Conservation (phyloP, 208 protist genomes). For the Trypanosoma avium region DNA sequence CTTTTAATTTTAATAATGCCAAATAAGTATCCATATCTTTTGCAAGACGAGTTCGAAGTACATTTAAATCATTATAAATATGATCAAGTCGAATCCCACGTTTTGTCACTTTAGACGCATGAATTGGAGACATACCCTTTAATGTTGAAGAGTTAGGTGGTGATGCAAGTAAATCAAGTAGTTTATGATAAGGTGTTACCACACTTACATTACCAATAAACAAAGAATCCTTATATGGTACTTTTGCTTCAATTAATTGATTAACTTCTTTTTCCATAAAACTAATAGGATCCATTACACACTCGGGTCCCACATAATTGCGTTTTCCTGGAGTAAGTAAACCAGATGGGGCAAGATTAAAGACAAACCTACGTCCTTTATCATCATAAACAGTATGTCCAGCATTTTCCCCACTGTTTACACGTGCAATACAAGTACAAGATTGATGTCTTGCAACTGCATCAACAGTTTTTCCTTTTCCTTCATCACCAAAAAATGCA, state of each 20-base stretch:
- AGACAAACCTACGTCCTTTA: conserved; percentile 82
- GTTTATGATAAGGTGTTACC: conserved; percentile 92
- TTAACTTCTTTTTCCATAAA: conserved; percentile 90
- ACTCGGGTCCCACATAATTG: conserved; percentile 89
- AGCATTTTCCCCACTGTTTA: conserved; percentile 92
- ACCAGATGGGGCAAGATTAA: conserved; percentile 90
- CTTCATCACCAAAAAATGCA: conserved; percentile 92
- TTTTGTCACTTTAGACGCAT: conserved; percentile 90
- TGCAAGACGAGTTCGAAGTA: conserved; percentile 53
- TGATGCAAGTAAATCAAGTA: conserved; percentile 84
- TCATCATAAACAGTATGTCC: conserved; percentile 90
- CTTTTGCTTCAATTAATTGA: conserved; percentile 79
- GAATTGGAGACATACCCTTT: conserved; percentile 90
- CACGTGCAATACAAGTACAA: conserved; percentile 85
- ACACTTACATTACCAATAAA: conserved; percentile 90
- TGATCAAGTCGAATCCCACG: conserved; percentile 90
- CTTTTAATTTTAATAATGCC: conserved; percentile 69
- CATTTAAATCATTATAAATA: conserved; percentile 86
- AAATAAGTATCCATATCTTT: conserved; percentile 90
- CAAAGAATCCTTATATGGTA: conserved; percentile 75
- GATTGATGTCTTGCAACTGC: conserved; percentile 77
- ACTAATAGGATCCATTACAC: conserved; percentile 90
- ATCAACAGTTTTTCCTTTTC: conserved; percentile 93
- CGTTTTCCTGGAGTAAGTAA: conserved; percentile 69
- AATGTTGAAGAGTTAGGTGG: conserved; percentile 86